Percentiles rank a stretch among this genome's conserved stretches.
Evolutionary conservation across 805 yeast species (phyloP).

Genomic region (Ogataea naganishii): DNA sequence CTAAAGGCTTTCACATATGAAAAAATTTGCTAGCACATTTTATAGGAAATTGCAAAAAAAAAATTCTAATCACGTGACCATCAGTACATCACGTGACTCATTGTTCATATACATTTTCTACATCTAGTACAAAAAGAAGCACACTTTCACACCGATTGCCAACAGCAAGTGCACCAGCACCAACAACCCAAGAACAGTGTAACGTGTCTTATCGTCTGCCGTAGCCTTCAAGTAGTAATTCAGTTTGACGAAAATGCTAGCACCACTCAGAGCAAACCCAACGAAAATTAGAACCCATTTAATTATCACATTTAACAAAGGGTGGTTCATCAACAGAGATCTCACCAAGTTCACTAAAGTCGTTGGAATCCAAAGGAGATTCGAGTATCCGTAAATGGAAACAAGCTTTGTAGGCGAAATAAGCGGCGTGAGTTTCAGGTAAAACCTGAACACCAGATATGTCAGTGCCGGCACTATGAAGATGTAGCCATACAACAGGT

Average conservation of each 20-base stretch:
- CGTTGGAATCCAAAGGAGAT: slow-evolving; percentile 79
- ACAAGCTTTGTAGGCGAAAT: slow-evolving; percentile 50
- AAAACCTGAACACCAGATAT: slow-evolving; percentile 43
- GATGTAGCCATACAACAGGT: slow-evolving; percentile 70
- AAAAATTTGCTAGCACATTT: too few relatives aligned
- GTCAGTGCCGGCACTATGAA: slow-evolving; percentile 51
- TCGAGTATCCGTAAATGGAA: slow-evolving; percentile 80
- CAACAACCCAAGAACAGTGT: slow-evolving; percentile 30
- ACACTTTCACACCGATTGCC: slow-evolving; percentile 55
- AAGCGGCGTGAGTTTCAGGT: slow-evolving; percentile 42
- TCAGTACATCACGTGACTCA: too few relatives aligned
- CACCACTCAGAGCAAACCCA: slow-evolving; percentile 57
- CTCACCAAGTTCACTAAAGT: slow-evolving; percentile 53
- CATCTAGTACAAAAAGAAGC: too few relatives aligned
- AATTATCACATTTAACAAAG: slow-evolving; percentile 34
- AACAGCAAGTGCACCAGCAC: slow-evolving; percentile 45
- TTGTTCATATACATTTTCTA: too few relatives aligned
- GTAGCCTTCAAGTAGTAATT: slow-evolving; percentile 25
- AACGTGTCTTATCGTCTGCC: slow-evolving; percentile 29
- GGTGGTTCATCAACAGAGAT: slow-evolving; percentile 39
- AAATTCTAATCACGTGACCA: too few relatives aligned
- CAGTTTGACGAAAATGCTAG: slow-evolving; percentile 39
- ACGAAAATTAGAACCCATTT: slow-evolving; percentile 56
- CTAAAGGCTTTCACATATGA: too few relatives aligned
- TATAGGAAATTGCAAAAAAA: too few relatives aligned